phyloP scores from a whole-genome alignment of 2,329 filamentous ascomycete genomes.

The Penicillium sp. region DNA sequence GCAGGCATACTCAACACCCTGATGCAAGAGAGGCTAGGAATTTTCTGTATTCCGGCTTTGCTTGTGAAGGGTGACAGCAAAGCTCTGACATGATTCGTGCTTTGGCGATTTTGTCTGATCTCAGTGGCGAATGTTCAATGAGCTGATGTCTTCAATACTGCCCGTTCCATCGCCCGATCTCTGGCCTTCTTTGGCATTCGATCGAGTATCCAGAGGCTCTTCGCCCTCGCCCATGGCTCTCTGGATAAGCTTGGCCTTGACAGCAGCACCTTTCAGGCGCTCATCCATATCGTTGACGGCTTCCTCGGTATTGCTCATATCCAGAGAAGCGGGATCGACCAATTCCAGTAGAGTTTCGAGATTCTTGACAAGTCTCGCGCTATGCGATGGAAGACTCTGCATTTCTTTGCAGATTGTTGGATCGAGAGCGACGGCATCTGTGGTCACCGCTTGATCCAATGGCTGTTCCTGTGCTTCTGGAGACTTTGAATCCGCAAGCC shows the following conservation, averaged over 20 bases:
- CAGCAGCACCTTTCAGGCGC: constrained; percentile 71
- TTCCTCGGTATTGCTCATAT: constrained; percentile 79
- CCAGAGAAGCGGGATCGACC: constrained; percentile 70
- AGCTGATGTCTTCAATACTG: constrained; percentile 47
- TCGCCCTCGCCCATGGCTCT: constrained; percentile 55
- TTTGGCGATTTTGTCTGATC: neutral
- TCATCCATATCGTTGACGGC: constrained; percentile 90
- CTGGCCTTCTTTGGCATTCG: constrained; percentile 28
- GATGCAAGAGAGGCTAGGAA: neutral
- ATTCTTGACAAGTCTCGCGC: constrained; percentile 69
- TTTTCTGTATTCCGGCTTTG: neutral
- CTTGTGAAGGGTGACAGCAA: neutral
- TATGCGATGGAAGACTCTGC: constrained; percentile 47
- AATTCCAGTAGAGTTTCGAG: constrained; percentile 68
- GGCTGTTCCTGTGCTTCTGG: constrained; percentile 10
- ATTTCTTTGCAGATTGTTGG: constrained; percentile 38
- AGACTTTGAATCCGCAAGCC: constrained; percentile 47
- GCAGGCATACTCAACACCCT: neutral
- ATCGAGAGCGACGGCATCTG: constrained; percentile 19
- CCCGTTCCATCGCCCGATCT: constrained; percentile 35
- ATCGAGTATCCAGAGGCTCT: constrained; percentile 25
- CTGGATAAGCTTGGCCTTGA: constrained; percentile 81
- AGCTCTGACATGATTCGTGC: neutral
- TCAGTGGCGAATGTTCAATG: constrained; percentile 39
- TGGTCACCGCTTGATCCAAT: constrained; percentile 1